phyloP scores from a whole-genome alignment of 2,329 filamentous ascomycete genomes.

The Rhexocercosporidium sp. region DNA sequence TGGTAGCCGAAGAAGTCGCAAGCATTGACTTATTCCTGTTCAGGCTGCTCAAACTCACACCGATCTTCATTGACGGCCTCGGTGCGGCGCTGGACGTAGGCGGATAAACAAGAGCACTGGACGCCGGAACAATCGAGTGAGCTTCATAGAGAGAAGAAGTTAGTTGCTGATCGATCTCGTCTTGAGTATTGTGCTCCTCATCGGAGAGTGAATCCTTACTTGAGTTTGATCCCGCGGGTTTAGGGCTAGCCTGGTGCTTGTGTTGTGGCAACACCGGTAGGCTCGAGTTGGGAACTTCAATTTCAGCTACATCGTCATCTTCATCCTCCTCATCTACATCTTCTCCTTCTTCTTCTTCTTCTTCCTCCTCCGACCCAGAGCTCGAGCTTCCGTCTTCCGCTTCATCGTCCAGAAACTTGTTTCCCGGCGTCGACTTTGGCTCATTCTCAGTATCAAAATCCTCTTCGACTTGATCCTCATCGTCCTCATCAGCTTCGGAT shows the following conservation, averaged over 20 bases:
- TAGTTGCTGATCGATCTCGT: conserved; percentile 39
- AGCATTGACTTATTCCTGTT: conserved; percentile 24
- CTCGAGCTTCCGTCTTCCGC: background rate
- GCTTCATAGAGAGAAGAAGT: conserved; percentile 39
- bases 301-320: conserved; percentile 15
- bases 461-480: conserved; percentile 6
- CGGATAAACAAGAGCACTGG: conserved; percentile 17
- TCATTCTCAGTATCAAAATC: background rate
- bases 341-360: conserved; percentile 8
- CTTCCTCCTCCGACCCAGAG: conserved; percentile 10
- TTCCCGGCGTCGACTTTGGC: background rate
- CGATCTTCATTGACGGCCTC: conserved; percentile 31
- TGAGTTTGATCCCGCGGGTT: conserved; percentile 15
- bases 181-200: conserved; percentile 33
- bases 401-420: background rate
- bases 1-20: conserved; percentile 12
- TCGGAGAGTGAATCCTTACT: conserved; percentile 32
- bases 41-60: conserved; percentile 32
- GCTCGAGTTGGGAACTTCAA: conserved; percentile 27
- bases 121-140: conserved; percentile 12
- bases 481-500: conserved; percentile 16
- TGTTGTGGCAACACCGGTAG: conserved; percentile 22
- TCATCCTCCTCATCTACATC: conserved; percentile 19
- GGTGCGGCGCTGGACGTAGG: conserved; percentile 24
- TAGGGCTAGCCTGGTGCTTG: conserved; percentile 18